Conservation (phyloP, 352 stramenopile species). For the Globisporangium barbulae region DNA sequence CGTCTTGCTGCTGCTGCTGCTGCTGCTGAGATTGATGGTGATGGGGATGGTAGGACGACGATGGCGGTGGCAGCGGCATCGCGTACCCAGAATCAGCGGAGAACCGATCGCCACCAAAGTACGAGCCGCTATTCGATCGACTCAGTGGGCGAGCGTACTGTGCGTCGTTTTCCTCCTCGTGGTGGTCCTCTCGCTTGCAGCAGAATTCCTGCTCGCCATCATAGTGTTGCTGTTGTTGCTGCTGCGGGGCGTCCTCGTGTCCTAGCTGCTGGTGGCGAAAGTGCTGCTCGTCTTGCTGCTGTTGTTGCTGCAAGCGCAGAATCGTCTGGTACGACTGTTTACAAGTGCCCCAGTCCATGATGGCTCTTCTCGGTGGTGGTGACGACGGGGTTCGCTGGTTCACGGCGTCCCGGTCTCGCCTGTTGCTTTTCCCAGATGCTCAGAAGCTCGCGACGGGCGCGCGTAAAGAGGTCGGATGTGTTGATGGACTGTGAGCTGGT, state of each 20-base stretch:
- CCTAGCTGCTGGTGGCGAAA: background rate
- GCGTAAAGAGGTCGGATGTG: background rate
- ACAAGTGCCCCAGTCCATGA: conserved; percentile 27
- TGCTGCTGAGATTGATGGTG: conserved; percentile 1
- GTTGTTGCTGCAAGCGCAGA: background rate
- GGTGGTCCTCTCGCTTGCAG: conserved; percentile 1
- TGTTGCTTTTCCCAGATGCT: conserved; percentile 11
- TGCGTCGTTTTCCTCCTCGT: conserved; percentile 1
- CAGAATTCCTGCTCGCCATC: background rate
- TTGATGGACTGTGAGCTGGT: conserved; percentile 7
- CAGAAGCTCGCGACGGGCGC: background rate
- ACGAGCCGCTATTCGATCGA: conserved; percentile 3
- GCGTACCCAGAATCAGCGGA: conserved; percentile 2
- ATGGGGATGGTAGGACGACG: background rate
- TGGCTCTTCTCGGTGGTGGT: background rate
- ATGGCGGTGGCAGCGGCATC: background rate
- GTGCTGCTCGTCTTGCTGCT: background rate
- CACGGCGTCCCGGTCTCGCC: too few relatives aligned
- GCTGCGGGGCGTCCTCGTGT: background rate
- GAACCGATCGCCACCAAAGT: background rate
- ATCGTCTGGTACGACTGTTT: conserved; percentile 14
- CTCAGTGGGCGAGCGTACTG: background rate
- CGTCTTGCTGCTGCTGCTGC: conserved; percentile 5
- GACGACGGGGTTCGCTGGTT: background rate
- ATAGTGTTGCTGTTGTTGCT: conserved; percentile 1